Base-by-base conservation (phyloP, 1,284 basidiomycete species). In the Boletus smithii region DNA sequence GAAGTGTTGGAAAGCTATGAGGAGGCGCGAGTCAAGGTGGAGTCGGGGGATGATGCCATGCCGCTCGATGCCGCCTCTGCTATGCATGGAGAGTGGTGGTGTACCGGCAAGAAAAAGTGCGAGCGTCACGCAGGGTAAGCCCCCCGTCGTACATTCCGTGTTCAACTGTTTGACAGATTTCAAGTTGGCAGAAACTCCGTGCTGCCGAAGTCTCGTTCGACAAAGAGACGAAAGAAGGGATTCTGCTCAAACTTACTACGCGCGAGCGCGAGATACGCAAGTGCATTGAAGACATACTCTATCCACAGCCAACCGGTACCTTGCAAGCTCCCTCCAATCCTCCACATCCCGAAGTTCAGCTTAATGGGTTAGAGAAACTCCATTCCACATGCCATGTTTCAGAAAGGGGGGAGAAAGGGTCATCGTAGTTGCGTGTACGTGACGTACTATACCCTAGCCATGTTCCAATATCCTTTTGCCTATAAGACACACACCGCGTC, bases 141-240 rank as follows among this genome's bases (percentile, higher is more conserved):
- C 61, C 29, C 39, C 32, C 46, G 24, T 46, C 18, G 31, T 37
- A 34, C 47, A 16, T 42, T 48, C 26, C 39, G 35, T 37, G 45
- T 39, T 46, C 40, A 33, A 42, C 40, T 29, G 47, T 51, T 29
- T 50, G 53, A 56, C 31, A 17, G 18, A 5, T 29, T 30, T 30
- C 17, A 41, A 88, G 87, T 4, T 92, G 89, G 89, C 87, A 90
- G 66, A 79, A 79, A 54, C 73, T 90, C 32, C 84, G 90, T 8
- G 66, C 72, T 44, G 80, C 77, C 42, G 89, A 91, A 57, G 76
- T 88, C 42, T 73, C 73, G 48, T 80, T 81, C 52, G 89, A 91
- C 60, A 82, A 77, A 62, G 78, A 83, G 54, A 75, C 77, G 58
- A 83, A 81, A 62, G 82, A 85, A 53, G 78, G 76, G 22, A 74